These are phyloP conservation scores for Heterobasidion parviporum DNA, from an alignment of 1,284 basidiomycete species.

Conservation along the genomic window DNA sequence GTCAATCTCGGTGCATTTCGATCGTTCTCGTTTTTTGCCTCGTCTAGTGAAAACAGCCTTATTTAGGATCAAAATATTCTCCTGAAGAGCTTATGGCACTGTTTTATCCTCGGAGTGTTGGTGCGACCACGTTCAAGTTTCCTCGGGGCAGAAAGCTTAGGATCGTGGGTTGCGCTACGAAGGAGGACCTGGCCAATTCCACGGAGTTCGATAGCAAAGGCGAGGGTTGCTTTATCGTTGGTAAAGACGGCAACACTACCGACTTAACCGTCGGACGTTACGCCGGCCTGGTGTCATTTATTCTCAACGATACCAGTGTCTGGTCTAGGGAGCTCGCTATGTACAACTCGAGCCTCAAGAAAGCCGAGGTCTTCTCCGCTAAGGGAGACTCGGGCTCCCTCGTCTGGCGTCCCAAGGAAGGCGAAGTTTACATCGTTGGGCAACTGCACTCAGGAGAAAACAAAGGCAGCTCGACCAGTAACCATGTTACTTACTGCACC, in stretches of 20 bases:
- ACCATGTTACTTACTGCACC: constrained; percentile 18
- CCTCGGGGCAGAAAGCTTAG: constrained; percentile 20
- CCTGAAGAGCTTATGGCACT: constrained; percentile 14
- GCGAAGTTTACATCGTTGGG: constrained; percentile 13
- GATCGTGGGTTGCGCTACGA: constrained; percentile 20
- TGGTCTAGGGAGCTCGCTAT: constrained; percentile 15
- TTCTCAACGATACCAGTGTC: constrained; percentile 6
- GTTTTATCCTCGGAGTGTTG: constrained; percentile 18
- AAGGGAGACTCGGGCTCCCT: constrained; percentile 17
- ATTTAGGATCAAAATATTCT: constrained; percentile 19
- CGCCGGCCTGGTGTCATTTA: constrained; percentile 13
- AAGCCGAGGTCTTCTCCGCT: constrained; percentile 9
- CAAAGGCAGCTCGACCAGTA: constrained; percentile 4
- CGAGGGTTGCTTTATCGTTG: constrained; percentile 18
- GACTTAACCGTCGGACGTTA: constrained; percentile 16
- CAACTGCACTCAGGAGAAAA: constrained; percentile 15
- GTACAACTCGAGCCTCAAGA: constrained; percentile 9
- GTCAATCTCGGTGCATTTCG: constrained; percentile 25
- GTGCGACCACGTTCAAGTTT: constrained; percentile 21
- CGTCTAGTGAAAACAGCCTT: constrained; percentile 17
- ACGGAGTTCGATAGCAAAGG: constrained; percentile 22
- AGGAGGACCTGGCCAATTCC: constrained; percentile 19
- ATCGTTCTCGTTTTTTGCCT: constrained; percentile 15
- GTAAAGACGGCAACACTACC: constrained; percentile 15
- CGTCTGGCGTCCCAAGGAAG: constrained; percentile 11